Base-by-base conservation (phyloP, 164 flowering plant species). In the Tetrastigma voinierianum region DNA sequence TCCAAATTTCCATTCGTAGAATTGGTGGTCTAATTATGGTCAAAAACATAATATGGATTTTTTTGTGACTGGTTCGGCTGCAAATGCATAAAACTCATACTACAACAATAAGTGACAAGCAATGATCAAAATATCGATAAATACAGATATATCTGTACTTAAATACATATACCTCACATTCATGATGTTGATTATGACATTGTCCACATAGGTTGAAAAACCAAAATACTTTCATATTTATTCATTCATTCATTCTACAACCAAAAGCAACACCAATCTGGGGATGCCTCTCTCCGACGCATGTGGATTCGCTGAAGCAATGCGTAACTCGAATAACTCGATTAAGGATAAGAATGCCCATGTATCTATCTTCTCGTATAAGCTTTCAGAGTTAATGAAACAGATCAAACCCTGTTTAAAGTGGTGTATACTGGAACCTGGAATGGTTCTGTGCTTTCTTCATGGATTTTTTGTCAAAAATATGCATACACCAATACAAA, bases 191-290 rank as follows among this genome's bases (percentile, higher is more conserved):
- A 32, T 32, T 7, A 4, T 32, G 40, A 32, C 6, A 32, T 32
- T 73, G 9, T 57, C 61, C 56, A 9, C 18, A 19, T 44, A 69
- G 16, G 51, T 11, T 17, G 46, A 59, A 70, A 60, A 74, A 58
- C 7, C 72, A 52, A 51, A 65, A 74, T 43, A 74, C 63, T 46
- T 65, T 74, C n/a, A 54, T 74, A 74, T 8, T 69, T 67, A 55
- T 49, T n/a, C 32, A 15, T 23, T 51, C n/a, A n/a, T n/a, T n/a
- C n/a, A n/a, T n/a, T n/a, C 16, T 12, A 25, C 69, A 53, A 21
- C 68, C 72, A 65, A 63, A 69, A 4, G 61, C 72, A 40, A 74
- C 62, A 11, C 77, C 77, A 65, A 60, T 24, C n/a, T n/a, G 16
- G 3, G 12, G 57, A 45, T 1, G 10, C 57, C 12, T 46, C 43